Evolutionary conservation across 768 basidiomycete species (phyloP), one percentile per base, ranked within the genome.

Genomic region (Trichaptum fuscoviolaceum): DNA sequence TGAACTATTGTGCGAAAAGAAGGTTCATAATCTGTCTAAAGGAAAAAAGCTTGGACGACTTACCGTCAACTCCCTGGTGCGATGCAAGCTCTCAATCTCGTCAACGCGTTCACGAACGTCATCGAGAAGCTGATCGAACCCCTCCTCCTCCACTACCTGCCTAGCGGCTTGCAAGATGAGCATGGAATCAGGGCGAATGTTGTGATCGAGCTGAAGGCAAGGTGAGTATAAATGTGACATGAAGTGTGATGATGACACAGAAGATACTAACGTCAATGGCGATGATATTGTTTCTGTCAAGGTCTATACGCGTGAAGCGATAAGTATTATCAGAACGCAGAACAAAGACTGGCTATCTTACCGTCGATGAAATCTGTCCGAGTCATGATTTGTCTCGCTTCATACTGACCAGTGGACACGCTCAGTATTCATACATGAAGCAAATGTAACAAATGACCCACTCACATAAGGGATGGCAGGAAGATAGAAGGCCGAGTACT

Each of bases 21-120:
- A 10, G 63, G 65, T 58, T 35, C 57, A 58, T 60, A 26, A 63
- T 30, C 6, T 12, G 3, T 52, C 20, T 12, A 5, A 12, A 20
- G 52, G 63, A 64, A 62, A 60, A 2, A 24, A 27, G 17, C 26
- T 20, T 25, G 57, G 35, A 57, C 66, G 27, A 78, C 84, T 36
- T 70, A 91, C 90, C 58, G 89, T 91, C 67, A 92, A 75, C 76
- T 93, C 91, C 66, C 89, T 78, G 25, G 91, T 93, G 58, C 91
- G 82, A 69, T 91, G 91, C 66, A 94, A 73, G 75, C 88, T 90
- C 77, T 96, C 94, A 71, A 96, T 95, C 75, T 92, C 89, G 75
- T 94, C 91, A 57, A 95, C 86, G 17, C 95, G 82, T 67, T 85
- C 85, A 63, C 91, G 81, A 6, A 93, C 93, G 63, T 80, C 81